These are phyloP conservation scores for Botryosphaeria agaves DNA, from an alignment of 2,329 filamentous ascomycete genomes.

Conservation along the genomic window DNA sequence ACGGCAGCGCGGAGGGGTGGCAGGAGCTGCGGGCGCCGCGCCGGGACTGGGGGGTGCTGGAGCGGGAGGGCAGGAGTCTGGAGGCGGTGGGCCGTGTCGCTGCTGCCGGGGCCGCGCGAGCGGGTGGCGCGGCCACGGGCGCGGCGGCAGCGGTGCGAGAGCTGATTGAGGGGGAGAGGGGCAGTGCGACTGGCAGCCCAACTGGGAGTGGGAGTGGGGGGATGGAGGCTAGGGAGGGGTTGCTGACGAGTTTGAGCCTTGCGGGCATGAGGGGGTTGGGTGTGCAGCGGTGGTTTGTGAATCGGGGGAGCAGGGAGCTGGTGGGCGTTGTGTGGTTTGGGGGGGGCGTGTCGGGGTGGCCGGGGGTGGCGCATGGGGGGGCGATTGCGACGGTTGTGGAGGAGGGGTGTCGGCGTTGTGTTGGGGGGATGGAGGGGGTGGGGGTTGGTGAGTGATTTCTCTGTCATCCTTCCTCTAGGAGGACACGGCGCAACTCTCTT, in stretches of 20 bases:
- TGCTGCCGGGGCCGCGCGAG: too few relatives aligned
- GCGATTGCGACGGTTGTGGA: slow-evolving; percentile 50
- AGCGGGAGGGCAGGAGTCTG: slow-evolving; percentile 2
- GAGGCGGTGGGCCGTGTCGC: slow-evolving; percentile 1
- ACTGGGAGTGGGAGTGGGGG: slow-evolving; percentile 1
- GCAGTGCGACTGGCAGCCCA: slow-evolving; percentile 1
- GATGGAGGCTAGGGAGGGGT: slow-evolving; percentile 1
- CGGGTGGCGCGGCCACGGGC: too few relatives aligned
- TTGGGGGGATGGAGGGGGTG: slow-evolving; percentile 1
- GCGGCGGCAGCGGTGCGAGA: too few relatives aligned
- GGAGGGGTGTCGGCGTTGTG: slow-evolving; percentile 40
- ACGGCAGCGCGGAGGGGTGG: neutral
- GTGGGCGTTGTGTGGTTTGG: slow-evolving; percentile 53
- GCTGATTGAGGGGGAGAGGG: slow-evolving; percentile 1
- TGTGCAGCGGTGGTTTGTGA: slow-evolving; percentile 46
- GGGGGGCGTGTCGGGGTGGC: slow-evolving; percentile 48
- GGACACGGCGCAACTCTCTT: slow-evolving; percentile 1
- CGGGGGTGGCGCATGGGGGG: slow-evolving; percentile 54
- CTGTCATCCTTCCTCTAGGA: too few relatives aligned
- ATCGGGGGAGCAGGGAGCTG: slow-evolving; percentile 37
- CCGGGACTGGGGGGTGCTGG: slow-evolving; percentile 1
- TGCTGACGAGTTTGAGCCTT: slow-evolving; percentile 15
- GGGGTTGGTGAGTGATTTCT: neutral
- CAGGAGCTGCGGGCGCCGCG: slow-evolving; percentile 4
- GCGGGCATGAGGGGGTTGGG: slow-evolving; percentile 23